Conservation (phyloP, 192 early-diverging fungal species). For the Gryganskiella cystojenkinii region DNA sequence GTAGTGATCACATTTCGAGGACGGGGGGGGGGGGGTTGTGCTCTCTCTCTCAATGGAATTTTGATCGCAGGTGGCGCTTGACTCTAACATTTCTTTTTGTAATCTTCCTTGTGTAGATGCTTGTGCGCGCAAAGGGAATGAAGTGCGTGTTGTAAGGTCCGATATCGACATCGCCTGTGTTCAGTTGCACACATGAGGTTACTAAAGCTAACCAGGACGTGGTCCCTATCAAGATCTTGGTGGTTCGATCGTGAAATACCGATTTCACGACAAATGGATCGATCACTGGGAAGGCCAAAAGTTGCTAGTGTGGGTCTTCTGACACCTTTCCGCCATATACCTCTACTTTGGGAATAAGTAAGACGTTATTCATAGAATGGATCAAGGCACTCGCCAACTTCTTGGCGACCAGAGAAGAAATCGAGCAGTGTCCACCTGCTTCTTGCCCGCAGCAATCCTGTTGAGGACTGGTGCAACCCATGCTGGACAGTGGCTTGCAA, state of each 20-base stretch:
- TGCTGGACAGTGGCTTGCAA: too few species aligned
- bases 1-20: too few species aligned
- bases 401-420: too few species aligned
- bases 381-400: conserved; percentile 1
- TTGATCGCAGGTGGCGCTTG: too few species aligned
- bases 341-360: background rate
- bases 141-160: conserved; percentile 8
- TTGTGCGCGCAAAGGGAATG: background rate
- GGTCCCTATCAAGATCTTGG: background rate
- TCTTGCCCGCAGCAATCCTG: too few species aligned
- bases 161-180: background rate
- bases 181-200: background rate
- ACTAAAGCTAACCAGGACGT: background rate
- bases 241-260: background rate
- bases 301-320: conserved; percentile 7
- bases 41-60: too few species aligned
- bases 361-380: background rate
- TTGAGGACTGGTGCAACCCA: too few species aligned
- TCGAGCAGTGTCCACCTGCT: too few species aligned
- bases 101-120: background rate
- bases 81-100: background rate
- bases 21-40: too few species aligned
- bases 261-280: background rate
- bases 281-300: background rate
- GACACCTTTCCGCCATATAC: background rate